Evolutionary conservation across 192 early-diverging fungal genomes (phyloP).

Genomic region (Paraglomus brasilianum): DNA sequence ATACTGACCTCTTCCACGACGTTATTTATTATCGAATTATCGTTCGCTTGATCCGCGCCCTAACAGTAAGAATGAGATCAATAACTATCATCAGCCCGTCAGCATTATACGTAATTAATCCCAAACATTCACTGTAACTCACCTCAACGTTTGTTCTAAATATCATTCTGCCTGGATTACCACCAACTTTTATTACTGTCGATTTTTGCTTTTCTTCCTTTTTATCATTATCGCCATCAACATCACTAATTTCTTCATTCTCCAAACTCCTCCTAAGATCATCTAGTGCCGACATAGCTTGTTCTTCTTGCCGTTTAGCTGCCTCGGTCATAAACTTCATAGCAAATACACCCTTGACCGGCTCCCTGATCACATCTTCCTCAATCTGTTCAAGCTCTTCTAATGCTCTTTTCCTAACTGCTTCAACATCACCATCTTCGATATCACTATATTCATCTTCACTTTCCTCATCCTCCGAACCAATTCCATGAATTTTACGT

Average conservation of each 20-base stretch:
- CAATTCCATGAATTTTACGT: constrained; percentile 76
- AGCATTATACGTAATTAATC: neutral
- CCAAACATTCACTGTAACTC: neutral
- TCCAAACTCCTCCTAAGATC: constrained; percentile 51
- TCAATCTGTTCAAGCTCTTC: constrained; percentile 57
- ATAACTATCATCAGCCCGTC: no score
- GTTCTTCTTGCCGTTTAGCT: constrained; percentile 55
- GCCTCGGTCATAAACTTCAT: constrained; percentile 99
- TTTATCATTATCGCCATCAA: constrained; percentile 37
- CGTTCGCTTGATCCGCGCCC: no score
- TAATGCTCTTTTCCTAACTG: constrained; percentile 41
- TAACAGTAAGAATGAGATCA: no score
- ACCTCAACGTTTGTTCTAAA: constrained; percentile 47
- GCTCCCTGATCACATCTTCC: constrained; percentile 44
- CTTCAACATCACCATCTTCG: constrained; percentile 49
- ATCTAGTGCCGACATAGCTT: constrained; percentile 43
- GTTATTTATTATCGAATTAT: no score
- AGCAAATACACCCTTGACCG: constrained; percentile 78
- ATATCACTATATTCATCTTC: constrained; percentile 45
- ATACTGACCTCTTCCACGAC: no score
- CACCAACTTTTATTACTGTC: constrained; percentile 39
- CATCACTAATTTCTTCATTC: constrained; percentile 39
- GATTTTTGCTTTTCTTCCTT: constrained; percentile 30
- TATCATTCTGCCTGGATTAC: constrained; percentile 62
- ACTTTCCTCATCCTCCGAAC: constrained; percentile 59